Evolutionary conservation across 2,329 filamentous ascomycete species (phyloP).

Genomic region (Monilinia vaccinii-corymbosi): DNA sequence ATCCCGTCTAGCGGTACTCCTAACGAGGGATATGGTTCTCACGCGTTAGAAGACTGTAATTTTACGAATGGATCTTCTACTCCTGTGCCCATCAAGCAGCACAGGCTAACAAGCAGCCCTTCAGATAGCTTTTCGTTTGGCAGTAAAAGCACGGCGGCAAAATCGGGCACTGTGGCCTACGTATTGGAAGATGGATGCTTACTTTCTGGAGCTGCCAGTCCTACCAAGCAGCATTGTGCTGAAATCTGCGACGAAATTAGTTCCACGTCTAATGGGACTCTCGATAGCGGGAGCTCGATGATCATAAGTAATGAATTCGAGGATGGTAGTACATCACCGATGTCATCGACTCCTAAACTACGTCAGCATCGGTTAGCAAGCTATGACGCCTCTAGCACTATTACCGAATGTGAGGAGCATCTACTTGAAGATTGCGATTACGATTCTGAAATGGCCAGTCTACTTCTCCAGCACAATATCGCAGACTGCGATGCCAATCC

Average conservation of each 20-base stretch:
- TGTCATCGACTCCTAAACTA: background rate
- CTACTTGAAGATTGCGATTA: background rate
- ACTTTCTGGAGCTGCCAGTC: slow-evolving; percentile 1
- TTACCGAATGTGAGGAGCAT: background rate
- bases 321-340: background rate
- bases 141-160: background rate
- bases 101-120: background rate
- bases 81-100: background rate
- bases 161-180: background rate
- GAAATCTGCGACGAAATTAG: background rate
- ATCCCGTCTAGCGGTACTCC: background rate
- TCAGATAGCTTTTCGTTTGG: background rate
- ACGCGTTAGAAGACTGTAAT: background rate
- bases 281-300: background rate
- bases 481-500: background rate
- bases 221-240: background rate
- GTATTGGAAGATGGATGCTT: slow-evolving; percentile 1
- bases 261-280: background rate
- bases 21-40: background rate
- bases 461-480: background rate
- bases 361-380: background rate
- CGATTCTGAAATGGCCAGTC: background rate
- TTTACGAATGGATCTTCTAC: slow-evolving; percentile 1
- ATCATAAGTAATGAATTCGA: background rate
- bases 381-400: background rate